phyloP scores from a whole-genome alignment of 768 basidiomycete genomes.

The Postia placenta region DNA sequence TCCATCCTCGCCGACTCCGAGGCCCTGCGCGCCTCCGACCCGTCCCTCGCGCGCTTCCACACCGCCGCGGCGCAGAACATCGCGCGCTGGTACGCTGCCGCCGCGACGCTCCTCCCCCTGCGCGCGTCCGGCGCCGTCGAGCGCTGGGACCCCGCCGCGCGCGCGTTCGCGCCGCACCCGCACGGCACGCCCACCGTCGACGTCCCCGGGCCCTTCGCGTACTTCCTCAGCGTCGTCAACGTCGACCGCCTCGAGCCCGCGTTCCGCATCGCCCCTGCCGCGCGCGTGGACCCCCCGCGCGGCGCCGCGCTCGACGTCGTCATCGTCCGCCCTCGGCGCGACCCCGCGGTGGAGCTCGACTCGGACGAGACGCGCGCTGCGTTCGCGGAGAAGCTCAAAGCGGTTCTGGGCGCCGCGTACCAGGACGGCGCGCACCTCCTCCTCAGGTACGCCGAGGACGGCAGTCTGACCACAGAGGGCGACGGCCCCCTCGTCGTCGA shows the following conservation, averaged over 20 bases:
- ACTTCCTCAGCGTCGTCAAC: constrained; percentile 78
- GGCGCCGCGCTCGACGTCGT: constrained; percentile 62
- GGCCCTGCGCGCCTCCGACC: constrained; percentile 55
- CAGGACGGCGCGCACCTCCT: constrained; percentile 65
- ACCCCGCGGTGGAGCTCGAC: constrained; percentile 41
- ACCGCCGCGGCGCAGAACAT: constrained; percentile 75
- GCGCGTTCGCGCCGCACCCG: constrained; percentile 41
- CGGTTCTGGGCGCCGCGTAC: constrained; percentile 66
- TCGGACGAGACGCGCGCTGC: constrained; percentile 34
- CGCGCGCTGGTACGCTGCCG: constrained; percentile 61
- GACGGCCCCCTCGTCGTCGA: constrained; percentile 61
- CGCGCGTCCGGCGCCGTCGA: constrained; percentile 36
- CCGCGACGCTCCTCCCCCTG: constrained; percentile 49
- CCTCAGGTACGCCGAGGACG: constrained; percentile 45
- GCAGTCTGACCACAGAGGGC: constrained; percentile 32
- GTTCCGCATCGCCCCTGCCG: constrained; percentile 72
- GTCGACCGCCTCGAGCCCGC: constrained; percentile 81
- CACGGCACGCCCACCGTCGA: constrained; percentile 31
- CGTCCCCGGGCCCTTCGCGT: constrained; percentile 74
- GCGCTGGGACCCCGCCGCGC: constrained; percentile 51
- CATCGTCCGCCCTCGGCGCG: constrained; percentile 65
- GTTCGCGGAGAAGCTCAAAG: constrained; percentile 50
- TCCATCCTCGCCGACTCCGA: constrained; percentile 82
- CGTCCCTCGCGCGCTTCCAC: constrained; percentile 83
- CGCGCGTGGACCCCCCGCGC: constrained; percentile 32